Percentiles rank a stretch among this genome's conserved stretches.
phyloP scores from a whole-genome alignment of 768 basidiomycete genomes.

The Mycena filopes region DNA sequence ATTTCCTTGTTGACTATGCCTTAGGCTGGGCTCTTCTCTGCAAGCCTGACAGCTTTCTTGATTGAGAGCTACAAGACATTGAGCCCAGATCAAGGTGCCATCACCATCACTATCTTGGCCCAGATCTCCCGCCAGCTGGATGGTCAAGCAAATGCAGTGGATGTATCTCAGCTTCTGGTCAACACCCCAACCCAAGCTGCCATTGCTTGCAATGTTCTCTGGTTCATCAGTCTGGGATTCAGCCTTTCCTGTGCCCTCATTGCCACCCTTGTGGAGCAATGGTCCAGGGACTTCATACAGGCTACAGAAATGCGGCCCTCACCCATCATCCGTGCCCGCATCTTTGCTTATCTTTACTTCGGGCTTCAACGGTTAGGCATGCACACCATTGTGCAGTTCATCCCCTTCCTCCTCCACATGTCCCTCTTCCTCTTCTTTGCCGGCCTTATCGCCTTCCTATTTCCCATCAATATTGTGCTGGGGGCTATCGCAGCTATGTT shows the following conservation, averaged over 20 bases:
- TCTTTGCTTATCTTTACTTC: background rate
- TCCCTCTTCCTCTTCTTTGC: slow-evolving; percentile 29
- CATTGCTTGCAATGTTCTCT: too few species aligned
- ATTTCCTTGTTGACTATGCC: too few species aligned
- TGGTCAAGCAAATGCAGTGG: too few species aligned
- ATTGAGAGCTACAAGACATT: slow-evolving; percentile 1
- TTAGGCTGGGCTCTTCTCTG: slow-evolving; percentile 2
- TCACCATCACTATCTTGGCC: background rate
- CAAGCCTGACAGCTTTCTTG: background rate
- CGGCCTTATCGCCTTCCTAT: slow-evolving; percentile 27
- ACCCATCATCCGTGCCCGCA: slow-evolving; percentile 5
- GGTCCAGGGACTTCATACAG: too few species aligned
- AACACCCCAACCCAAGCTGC: too few species aligned
- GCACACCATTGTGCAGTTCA: background rate
- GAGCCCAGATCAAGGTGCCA: background rate
- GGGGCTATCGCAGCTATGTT: background rate
- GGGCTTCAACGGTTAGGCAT: slow-evolving; percentile 1
- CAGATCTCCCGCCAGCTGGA: too few species aligned
- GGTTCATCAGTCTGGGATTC: too few species aligned
- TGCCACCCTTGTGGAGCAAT: too few species aligned
- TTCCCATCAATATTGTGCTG: slow-evolving; percentile 11
- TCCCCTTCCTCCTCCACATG: slow-evolving; percentile 30
- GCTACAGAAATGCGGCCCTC: background rate
- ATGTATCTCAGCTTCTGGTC: too few species aligned
- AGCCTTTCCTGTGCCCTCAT: too few species aligned